These are phyloP conservation scores for Amanita exitialis DNA, from an alignment of 768 basidiomycete genomes.

Conservation along the genomic window DNA sequence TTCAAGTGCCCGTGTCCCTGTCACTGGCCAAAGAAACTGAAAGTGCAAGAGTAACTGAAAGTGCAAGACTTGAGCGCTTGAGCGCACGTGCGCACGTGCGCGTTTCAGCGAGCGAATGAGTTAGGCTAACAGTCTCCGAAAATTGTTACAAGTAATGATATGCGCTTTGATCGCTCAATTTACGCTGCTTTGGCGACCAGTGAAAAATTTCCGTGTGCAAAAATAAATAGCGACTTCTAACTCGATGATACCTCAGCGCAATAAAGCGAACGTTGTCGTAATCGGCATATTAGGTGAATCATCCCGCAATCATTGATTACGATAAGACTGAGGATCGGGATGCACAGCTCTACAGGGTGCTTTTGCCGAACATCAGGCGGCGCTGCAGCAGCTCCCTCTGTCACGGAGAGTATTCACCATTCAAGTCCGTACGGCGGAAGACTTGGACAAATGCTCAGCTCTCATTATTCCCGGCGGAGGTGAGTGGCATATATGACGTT, in stretches of 20 bases:
- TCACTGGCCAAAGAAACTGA: too few species aligned
- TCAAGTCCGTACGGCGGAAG: conserved; percentile 66
- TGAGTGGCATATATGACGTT: conserved; percentile 16
- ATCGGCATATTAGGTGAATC: conserved; percentile 46
- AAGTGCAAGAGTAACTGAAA: too few species aligned
- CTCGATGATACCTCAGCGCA: background rate
- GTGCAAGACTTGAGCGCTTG: too few species aligned
- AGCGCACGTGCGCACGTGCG: too few species aligned
- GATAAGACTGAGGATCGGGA: conserved; percentile 4
- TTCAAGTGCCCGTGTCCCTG: background rate
- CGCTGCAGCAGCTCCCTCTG: conserved; percentile 48
- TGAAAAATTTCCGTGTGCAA: background rate
- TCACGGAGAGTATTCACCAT: conserved; percentile 34
- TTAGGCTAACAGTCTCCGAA: too few species aligned
- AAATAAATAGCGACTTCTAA: background rate
- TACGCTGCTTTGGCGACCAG: background rate
- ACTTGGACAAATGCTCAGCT: conserved; percentile 68
- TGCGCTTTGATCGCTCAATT: background rate
- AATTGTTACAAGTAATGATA: background rate
- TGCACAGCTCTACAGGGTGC: conserved; percentile 82
- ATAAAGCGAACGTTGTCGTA: conserved; percentile 9
- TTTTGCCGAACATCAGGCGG: conserved; percentile 77
- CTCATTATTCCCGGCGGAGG: conserved; percentile 93
- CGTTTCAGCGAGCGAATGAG: too few species aligned
- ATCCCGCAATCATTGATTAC: background rate